Evolutionary conservation across 2,329 filamentous ascomycete genomes (phyloP).

Genomic region (Cryphonectria radicalis): DNA sequence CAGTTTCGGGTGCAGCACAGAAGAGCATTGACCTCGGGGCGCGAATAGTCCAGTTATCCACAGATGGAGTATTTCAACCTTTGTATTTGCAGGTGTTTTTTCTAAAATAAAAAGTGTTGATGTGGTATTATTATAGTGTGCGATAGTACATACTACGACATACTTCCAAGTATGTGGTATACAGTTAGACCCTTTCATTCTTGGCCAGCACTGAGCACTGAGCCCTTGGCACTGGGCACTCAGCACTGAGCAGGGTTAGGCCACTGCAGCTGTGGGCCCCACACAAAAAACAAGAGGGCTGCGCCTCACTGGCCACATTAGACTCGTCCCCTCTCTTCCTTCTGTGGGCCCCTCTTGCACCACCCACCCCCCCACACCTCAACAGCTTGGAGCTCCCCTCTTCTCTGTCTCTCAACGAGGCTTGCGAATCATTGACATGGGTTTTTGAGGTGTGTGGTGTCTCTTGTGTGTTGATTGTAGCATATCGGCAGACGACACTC

Average conservation of each 20-base stretch:
- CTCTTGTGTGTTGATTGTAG: conserved; percentile 2
- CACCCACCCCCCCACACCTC: neutral
- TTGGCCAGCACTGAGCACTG: no score
- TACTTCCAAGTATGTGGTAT: no score
- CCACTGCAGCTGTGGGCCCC: neutral
- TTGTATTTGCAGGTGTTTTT: no score
- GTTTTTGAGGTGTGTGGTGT: neutral
- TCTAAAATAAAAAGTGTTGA: no score
- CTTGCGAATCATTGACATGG: neutral
- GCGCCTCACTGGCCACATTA: neutral
- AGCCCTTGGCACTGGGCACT: no score
- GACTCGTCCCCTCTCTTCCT: neutral
- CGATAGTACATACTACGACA: no score
- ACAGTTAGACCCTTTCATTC: no score
- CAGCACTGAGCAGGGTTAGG: no score
- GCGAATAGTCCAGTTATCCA: neutral
- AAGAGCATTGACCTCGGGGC: neutral
- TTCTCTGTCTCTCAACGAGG: neutral
- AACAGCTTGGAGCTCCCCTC: neutral
- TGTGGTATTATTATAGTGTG: no score
- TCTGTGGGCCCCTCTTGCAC: no score
- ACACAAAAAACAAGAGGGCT: neutral
- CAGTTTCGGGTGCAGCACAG: neutral
- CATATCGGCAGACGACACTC: neutral
- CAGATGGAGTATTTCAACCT: neutral